Percentiles rank a stretch among this genome's conserved stretches.
phyloP scores from a whole-genome alignment of 2,329 filamentous ascomycete genomes.

The Emergomyces orientalis region DNA sequence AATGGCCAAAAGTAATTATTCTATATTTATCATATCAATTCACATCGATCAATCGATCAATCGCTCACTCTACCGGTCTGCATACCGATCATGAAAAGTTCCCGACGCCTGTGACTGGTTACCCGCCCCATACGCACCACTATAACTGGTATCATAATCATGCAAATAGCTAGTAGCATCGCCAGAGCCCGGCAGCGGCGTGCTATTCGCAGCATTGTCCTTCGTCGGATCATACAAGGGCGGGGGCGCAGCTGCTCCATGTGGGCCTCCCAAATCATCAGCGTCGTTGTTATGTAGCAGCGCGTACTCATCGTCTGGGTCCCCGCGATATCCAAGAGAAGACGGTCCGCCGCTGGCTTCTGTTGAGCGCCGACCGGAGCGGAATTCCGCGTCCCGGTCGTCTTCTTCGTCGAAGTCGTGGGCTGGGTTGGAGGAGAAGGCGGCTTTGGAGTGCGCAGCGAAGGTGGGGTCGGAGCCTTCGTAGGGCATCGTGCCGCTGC shows the following conservation, averaged over 20 bases:
- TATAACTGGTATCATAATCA: slow-evolving; percentile 36
- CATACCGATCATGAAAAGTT: slow-evolving; percentile 8
- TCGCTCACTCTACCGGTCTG: not conserved
- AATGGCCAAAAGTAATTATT: not conserved
- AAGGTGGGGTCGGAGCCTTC: slow-evolving; percentile 38
- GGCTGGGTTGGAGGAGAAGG: slow-evolving; percentile 39
- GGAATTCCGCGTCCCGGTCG: slow-evolving; percentile 31
- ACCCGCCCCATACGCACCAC: slow-evolving; percentile 27
- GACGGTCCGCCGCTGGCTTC: slow-evolving; percentile 25
- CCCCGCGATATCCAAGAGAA: slow-evolving; percentile 26
- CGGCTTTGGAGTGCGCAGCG: slow-evolving; percentile 41
- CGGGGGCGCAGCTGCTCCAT: slow-evolving; percentile 27
- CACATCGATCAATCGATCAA: not conserved
- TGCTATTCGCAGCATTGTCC: slow-evolving; percentile 6
- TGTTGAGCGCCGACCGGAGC: slow-evolving; percentile 26
- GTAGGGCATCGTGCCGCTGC: slow-evolving; percentile 47
- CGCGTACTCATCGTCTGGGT: slow-evolving; percentile 45
- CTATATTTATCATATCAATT: not conserved
- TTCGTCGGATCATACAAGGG: slow-evolving; percentile 33
- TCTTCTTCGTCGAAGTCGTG: slow-evolving; percentile 39
- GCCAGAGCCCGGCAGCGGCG: slow-evolving; percentile 19
- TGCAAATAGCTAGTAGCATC: slow-evolving; percentile 22
- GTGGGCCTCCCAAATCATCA: slow-evolving; percentile 34
- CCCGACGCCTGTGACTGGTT: not conserved
- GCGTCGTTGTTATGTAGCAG: slow-evolving; percentile 41